A percentile compares a stretch with the other conserved stretches of the same genome.
Conservation (phyloP, 2,329 filamentous ascomycete species). For the Endocalyx cinctus region DNA sequence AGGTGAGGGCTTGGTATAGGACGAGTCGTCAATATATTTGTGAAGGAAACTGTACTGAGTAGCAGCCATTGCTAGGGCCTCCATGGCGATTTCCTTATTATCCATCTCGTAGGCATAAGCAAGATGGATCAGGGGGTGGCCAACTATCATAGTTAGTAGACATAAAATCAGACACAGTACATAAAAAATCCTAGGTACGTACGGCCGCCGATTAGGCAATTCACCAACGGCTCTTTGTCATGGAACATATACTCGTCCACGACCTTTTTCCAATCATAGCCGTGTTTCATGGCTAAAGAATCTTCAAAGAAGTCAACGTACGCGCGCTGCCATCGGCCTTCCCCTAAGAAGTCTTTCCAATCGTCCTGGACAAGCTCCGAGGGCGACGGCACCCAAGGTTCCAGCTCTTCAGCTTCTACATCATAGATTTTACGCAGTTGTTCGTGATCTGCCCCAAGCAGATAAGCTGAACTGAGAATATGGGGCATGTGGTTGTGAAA, state of each 20-base stretch:
- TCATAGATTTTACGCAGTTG: conserved; percentile 82
- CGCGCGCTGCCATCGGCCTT: conserved; percentile 77
- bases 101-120: conserved; percentile 90
- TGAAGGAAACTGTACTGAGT: conserved; percentile 56
- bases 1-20: conserved; percentile 62
- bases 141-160: conserved; percentile 52
- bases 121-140: conserved; percentile 88
- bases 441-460: conserved; percentile 69
- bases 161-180: conserved; percentile 5
- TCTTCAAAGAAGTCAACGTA: conserved; percentile 97
- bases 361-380: conserved; percentile 78
- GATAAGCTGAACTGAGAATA: conserved; percentile 77
- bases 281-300: conserved; percentile 64
- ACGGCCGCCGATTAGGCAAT: conserved; percentile 76
- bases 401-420: conserved; percentile 63
- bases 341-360: conserved; percentile 81
- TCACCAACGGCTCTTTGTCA: conserved; percentile 72
- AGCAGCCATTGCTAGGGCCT: conserved; percentile 69
- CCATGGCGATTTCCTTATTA: conserved; percentile 80
- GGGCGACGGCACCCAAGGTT: conserved; percentile 79
- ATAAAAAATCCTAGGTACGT: no score
- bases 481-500: conserved; percentile 85
- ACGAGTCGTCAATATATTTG: conserved; percentile 66
- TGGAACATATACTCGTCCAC: conserved; percentile 71
- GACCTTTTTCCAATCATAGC: conserved; percentile 81